Percentiles rank a stretch among this genome's conserved stretches.
Evolutionary conservation across 768 basidiomycete species (phyloP).

Genomic region (Agaricus subrufescens): DNA sequence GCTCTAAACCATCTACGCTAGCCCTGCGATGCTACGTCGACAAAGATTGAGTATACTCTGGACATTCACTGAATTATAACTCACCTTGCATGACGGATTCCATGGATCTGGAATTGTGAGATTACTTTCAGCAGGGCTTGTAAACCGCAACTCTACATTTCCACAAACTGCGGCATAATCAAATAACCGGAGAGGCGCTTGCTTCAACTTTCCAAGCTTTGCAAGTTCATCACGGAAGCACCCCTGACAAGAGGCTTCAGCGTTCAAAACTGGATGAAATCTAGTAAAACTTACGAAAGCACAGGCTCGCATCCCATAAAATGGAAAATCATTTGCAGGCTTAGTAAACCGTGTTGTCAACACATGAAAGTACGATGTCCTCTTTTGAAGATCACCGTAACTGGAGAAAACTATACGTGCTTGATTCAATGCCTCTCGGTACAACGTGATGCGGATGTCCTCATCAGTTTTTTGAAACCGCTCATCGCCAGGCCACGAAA

Average conservation of each 20-base stretch:
- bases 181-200: not conserved
- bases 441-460: too few species aligned
- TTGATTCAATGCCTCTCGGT: too few species aligned
- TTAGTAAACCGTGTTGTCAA: too few species aligned
- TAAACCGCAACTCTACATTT: not conserved
- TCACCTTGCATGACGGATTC: not conserved
- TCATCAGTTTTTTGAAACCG: too few species aligned
- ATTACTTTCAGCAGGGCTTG: not conserved
- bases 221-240: not conserved
- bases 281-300: not conserved
- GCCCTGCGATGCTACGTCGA: too few species aligned
- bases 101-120: not conserved
- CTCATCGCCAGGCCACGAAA: too few species aligned
- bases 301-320: not conserved
- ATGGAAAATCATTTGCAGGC: too few species aligned
- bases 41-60: too few species aligned
- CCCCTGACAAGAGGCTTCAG: not conserved
- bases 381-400: too few species aligned
- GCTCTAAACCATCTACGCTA: too few species aligned
- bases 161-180: not conserved
- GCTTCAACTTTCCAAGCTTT: not conserved
- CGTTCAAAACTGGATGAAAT: not conserved
- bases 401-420: too few species aligned
- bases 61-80: not conserved
- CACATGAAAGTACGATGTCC: too few species aligned